Evolutionary conservation across 2,329 filamentous ascomycete genomes (phyloP).

Genomic region (Cryphonectria carpinicola): DNA sequence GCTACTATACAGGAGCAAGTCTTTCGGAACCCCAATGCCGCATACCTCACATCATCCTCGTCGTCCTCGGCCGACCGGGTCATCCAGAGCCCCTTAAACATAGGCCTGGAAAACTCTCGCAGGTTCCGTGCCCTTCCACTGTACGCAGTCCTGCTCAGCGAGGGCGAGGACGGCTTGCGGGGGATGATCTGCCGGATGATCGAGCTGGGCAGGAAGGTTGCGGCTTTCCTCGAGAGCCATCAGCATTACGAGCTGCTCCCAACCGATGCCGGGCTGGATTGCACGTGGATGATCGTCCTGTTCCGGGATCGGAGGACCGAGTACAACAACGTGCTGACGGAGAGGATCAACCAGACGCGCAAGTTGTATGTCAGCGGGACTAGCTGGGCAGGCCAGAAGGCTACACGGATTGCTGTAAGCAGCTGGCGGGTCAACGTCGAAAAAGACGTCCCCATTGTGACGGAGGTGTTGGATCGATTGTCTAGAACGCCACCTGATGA

Average conservation of each 20-base stretch:
- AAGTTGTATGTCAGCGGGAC: constrained; percentile 85
- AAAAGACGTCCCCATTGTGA: constrained; percentile 68
- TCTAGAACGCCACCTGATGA: background rate
- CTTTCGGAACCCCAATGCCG: constrained; percentile 84
- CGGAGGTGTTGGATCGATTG: constrained; percentile 55
- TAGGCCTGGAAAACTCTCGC: constrained; percentile 88
- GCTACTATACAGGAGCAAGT: constrained; percentile 61
- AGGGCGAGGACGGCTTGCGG: constrained; percentile 71
- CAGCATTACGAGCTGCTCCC: constrained; percentile 71
- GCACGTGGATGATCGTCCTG: constrained; percentile 70
- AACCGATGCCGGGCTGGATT: constrained; percentile 44
- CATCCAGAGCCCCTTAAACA: constrained; percentile 82
- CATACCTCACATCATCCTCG: constrained; percentile 64
- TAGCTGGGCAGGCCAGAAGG: constrained; percentile 72
- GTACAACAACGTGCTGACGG: constrained; percentile 69
- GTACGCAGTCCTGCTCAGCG: constrained; percentile 77
- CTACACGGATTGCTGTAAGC: constrained; percentile 81
- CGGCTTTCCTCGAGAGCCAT: constrained; percentile 63
- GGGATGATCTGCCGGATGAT: constrained; percentile 75
- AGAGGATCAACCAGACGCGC: constrained; percentile 72
- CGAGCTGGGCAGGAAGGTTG: constrained; percentile 68
- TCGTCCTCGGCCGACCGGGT: constrained; percentile 36
- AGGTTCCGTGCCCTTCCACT: constrained; percentile 90
- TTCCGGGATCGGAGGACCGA: constrained; percentile 71
- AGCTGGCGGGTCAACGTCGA: constrained; percentile 79